A percentile compares a stretch with the other conserved stretches of the same genome.
These are phyloP conservation scores for Thoreauomyces humboldtii DNA, from an alignment of 192 early-diverging fungal genomes.

Conservation along the genomic window DNA sequence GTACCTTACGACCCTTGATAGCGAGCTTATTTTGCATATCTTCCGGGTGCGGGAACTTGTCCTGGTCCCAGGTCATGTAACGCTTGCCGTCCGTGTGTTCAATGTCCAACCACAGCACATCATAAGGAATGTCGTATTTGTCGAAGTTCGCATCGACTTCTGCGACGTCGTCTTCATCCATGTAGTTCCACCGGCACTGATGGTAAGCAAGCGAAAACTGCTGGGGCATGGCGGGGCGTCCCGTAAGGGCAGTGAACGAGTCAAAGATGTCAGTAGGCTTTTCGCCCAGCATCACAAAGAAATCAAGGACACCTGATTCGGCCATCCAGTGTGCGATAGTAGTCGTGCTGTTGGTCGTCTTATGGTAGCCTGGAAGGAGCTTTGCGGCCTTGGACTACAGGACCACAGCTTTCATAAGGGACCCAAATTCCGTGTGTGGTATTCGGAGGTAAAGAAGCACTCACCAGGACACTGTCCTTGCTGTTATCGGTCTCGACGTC, in stretches of 20 bases:
- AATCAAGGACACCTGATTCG: constrained; percentile 86
- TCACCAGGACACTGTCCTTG: constrained; percentile 35
- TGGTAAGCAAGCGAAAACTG: constrained; percentile 91
- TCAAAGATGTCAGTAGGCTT: constrained; percentile 62
- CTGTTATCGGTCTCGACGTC: constrained; percentile 74
- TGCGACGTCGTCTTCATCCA: constrained; percentile 82
- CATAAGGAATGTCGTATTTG: constrained; percentile 87
- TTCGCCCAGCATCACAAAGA: constrained; percentile 82
- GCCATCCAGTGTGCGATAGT: constrained; percentile 90
- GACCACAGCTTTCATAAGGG: no score
- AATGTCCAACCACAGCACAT: constrained; percentile 99
- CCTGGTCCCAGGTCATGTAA: constrained; percentile 95
- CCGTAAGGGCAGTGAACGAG: constrained; percentile 77
- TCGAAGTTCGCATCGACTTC: constrained; percentile 88
- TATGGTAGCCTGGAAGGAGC: constrained; percentile 11
- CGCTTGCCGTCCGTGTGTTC: constrained; percentile 98
- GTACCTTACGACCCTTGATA: constrained; percentile 73
- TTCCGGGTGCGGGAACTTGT: constrained; percentile 84
- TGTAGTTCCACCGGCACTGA: constrained; percentile 99
- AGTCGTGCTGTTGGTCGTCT: constrained; percentile 22
- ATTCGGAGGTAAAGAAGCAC: constrained; percentile 2
- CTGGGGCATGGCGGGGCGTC: constrained; percentile 79
- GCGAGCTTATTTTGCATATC: constrained; percentile 79
- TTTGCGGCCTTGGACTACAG: constrained; percentile 15
- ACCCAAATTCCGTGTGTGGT: neutral